Percentiles rank a stretch among this genome's conserved stretches.
These are phyloP conservation scores for Kokia cookei DNA, from an alignment of 441 rosid genomes.

Conservation along the genomic window DNA sequence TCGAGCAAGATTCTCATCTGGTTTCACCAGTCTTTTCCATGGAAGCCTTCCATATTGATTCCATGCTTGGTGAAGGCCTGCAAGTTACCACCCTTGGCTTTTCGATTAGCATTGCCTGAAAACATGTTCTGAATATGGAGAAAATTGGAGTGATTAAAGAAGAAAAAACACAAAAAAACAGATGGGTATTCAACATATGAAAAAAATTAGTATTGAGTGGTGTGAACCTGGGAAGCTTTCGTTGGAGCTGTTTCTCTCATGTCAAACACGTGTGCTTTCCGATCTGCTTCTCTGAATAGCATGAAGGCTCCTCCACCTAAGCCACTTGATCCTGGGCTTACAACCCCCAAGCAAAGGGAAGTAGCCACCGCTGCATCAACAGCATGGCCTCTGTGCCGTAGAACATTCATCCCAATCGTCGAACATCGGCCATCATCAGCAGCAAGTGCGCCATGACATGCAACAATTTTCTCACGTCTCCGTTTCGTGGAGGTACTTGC, in stretches of 20 bases:
- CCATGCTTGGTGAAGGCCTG: slow-evolving; percentile 53
- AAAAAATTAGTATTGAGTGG: background rate
- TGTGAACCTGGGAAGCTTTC: slow-evolving; percentile 41
- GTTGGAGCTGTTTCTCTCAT: slow-evolving; percentile 65
- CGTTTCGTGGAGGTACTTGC: background rate
- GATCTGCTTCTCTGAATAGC: slow-evolving; percentile 31
- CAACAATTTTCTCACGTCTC: slow-evolving; percentile 28
- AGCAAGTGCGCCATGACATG: slow-evolving; percentile 47
- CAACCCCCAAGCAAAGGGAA: slow-evolving; percentile 55
- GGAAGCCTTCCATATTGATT: slow-evolving; percentile 43
- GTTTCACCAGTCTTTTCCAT: slow-evolving; percentile 37
- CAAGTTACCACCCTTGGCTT: slow-evolving; percentile 43
- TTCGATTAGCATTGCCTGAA: slow-evolving; percentile 26
- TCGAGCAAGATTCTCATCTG: slow-evolving; percentile 41
- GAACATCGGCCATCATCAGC: slow-evolving; percentile 57
- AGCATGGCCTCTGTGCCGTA: slow-evolving; percentile 50
- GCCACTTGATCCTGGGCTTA: slow-evolving; percentile 61
- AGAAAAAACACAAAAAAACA: background rate
- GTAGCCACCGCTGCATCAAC: slow-evolving; percentile 55
- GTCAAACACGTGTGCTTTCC: slow-evolving; percentile 32
- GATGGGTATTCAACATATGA: background rate
- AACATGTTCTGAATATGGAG: slow-evolving; percentile 41
- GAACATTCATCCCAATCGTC: slow-evolving; percentile 32
- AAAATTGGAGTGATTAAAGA: background rate
- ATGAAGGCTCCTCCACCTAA: slow-evolving; percentile 70